A percentile compares a stretch with the other conserved stretches of the same genome.
Evolutionary conservation across 345 rosid species (phyloP).

Genomic region (Trapa incisa): DNA sequence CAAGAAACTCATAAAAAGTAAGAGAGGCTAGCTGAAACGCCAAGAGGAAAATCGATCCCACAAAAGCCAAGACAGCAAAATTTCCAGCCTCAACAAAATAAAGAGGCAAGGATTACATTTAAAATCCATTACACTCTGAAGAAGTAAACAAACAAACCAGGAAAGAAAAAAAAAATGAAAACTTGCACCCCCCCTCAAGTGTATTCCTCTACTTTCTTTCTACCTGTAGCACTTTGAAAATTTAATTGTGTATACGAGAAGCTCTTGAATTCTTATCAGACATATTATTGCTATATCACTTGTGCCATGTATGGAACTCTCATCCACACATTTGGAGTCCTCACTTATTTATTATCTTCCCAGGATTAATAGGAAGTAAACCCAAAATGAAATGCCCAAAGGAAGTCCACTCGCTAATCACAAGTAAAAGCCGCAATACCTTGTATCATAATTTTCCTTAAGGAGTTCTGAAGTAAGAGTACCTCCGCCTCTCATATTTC

Average conservation of each 20-base stretch:
- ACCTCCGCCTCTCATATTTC: conserved; percentile 40
- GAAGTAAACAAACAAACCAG: not conserved
- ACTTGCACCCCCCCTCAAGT: not conserved
- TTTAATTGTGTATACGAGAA: not conserved
- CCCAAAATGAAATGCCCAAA: conserved; percentile 6
- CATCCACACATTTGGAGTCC: not conserved
- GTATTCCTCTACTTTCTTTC: not conserved
- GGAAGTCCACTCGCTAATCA: conserved; percentile 1
- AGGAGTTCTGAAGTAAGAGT: conserved; percentile 27
- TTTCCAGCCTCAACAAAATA: conserved; percentile 18
- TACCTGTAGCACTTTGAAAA: not conserved
- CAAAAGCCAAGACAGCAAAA: not conserved
- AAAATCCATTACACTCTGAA: not conserved
- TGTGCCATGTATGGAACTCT: not conserved
- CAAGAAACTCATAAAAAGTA: not conserved
- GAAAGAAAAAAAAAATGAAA: not conserved
- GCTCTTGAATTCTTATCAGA: not conserved
- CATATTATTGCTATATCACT: not conserved
- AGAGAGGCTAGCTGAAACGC: not conserved
- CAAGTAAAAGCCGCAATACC: not conserved
- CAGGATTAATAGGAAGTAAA: not conserved
- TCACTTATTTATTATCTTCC: conserved; percentile 5
- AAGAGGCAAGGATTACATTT: conserved; percentile 20
- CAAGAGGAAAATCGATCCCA: not conserved
- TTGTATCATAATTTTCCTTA: conserved; percentile 10